phyloP scores from a whole-genome alignment of 805 yeast species.

The Candida namnaoensis region DNA sequence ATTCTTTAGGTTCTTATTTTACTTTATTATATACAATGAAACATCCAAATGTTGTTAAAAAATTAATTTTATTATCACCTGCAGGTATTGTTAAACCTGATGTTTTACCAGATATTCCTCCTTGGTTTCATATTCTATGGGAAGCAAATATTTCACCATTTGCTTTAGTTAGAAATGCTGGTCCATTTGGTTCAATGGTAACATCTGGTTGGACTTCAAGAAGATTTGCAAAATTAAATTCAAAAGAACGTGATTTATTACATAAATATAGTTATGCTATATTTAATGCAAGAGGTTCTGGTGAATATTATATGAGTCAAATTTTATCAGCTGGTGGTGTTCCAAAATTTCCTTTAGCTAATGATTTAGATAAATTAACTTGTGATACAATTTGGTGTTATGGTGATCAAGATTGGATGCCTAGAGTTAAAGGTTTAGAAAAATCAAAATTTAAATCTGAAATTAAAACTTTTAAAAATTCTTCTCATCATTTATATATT shows the following conservation, averaged over 20 bases:
- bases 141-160: constrained; percentile 80
- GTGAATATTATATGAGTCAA: constrained; percentile 85
- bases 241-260: constrained; percentile 37
- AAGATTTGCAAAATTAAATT: constrained; percentile 55
- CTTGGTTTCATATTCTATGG: constrained; percentile 80
- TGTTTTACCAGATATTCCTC: constrained; percentile 44
- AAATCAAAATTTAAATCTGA: constrained; percentile 16
- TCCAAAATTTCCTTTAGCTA: constrained; percentile 66
- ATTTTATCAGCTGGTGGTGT: constrained; percentile 86
- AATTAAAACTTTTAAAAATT: constrained; percentile 36
- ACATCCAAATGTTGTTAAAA: constrained; percentile 52
- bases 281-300: constrained; percentile 83
- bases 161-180: constrained; percentile 63
- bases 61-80: constrained; percentile 77
- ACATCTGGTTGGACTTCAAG: constrained; percentile 88
- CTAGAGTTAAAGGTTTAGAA: constrained; percentile 27
- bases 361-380: constrained; percentile 30
- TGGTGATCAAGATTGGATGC: constrained; percentile 74
- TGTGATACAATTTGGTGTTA: constrained; percentile 77
- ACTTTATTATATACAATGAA: constrained; percentile 58
- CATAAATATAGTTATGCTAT: constrained; percentile 80
- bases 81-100: constrained; percentile 66
- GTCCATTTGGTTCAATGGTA: constrained; percentile 76
- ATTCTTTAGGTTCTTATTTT: constrained; percentile 89
- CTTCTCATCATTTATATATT: constrained; percentile 77